Percentiles rank a stretch among this genome's conserved stretches.
These are phyloP conservation scores for Acer yangbiense DNA, from an alignment of 345 rosid genomes.

Conservation along the genomic window DNA sequence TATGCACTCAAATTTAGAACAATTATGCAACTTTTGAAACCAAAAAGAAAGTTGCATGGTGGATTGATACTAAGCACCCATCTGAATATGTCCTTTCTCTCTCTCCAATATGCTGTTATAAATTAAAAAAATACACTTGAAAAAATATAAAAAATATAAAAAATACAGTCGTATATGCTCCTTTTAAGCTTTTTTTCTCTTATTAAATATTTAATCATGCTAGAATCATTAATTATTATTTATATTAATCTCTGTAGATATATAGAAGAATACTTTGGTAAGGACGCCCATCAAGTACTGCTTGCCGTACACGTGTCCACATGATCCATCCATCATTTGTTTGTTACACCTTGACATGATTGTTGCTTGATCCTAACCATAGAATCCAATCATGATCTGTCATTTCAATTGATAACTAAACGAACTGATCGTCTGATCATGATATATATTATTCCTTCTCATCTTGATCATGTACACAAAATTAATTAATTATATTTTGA, in stretches of 20 bases:
- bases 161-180: constrained; percentile 27
- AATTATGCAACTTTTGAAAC: constrained; percentile 65
- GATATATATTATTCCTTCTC: background rate
- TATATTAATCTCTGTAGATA: background rate
- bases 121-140: background rate
- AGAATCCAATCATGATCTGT: constrained; percentile 5
- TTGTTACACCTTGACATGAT: constrained; percentile 5
- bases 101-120: constrained; percentile 14
- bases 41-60: constrained; percentile 53
- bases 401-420: background rate
- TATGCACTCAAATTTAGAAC: constrained; percentile 53
- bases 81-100: constrained; percentile 35
- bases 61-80: constrained; percentile 42
- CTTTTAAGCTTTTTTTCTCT: constrained; percentile 18
- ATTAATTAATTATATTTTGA: background rate
- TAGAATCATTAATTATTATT: constrained; percentile 25
- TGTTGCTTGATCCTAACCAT: constrained; percentile 10
- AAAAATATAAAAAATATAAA: too few species aligned
- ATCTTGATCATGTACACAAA: background rate
- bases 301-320: constrained; percentile 27
- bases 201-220: constrained; percentile 30
- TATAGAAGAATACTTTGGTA: constrained; percentile 20
- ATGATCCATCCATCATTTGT: constrained; percentile 7
- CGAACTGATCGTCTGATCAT: background rate
- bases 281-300: constrained; percentile 7